These are phyloP conservation scores for Ceratocystis lukuohia DNA, from an alignment of 2,329 filamentous ascomycete genomes.

Conservation along the genomic window DNA sequence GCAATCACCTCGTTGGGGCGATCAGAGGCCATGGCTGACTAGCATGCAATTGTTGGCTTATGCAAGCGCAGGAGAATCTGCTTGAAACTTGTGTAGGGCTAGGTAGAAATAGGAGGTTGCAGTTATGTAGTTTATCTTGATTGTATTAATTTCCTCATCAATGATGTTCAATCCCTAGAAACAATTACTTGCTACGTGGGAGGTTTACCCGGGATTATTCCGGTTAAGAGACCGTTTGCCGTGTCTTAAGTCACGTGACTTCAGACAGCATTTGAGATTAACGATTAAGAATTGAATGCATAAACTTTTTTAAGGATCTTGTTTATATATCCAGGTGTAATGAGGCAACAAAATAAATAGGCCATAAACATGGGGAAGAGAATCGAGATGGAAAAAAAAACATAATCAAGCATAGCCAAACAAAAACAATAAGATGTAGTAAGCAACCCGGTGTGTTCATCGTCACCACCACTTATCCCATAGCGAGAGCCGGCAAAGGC, in stretches of 20 bases:
- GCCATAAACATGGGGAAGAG: neutral
- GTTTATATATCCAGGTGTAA: slow-evolving; percentile 4
- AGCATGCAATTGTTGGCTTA: neutral
- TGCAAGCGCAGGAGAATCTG: neutral
- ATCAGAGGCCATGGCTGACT: neutral
- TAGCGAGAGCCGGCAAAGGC: too few relatives aligned
- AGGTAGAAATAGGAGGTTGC: neutral
- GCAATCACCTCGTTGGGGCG: slow-evolving; percentile 15
- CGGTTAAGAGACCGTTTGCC: neutral
- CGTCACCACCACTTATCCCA: too few relatives aligned
- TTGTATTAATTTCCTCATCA: neutral
- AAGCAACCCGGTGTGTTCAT: too few relatives aligned
- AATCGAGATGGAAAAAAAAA: neutral
- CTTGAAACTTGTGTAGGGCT: neutral
- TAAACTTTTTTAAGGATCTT: neutral
- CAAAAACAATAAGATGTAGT: too few relatives aligned
- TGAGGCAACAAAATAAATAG: neutral
- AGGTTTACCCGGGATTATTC: too few relatives aligned
- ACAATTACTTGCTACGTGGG: too few relatives aligned
- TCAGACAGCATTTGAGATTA: neutral
- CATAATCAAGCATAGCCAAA: neutral
- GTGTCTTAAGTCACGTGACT: neutral
- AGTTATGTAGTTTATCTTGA: neutral
- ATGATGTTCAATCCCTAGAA: too few relatives aligned
- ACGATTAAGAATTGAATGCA: neutral